phyloP scores from a whole-genome alignment of 2,329 filamentous ascomycete genomes.

The Colletotrichum tofieldiae region DNA sequence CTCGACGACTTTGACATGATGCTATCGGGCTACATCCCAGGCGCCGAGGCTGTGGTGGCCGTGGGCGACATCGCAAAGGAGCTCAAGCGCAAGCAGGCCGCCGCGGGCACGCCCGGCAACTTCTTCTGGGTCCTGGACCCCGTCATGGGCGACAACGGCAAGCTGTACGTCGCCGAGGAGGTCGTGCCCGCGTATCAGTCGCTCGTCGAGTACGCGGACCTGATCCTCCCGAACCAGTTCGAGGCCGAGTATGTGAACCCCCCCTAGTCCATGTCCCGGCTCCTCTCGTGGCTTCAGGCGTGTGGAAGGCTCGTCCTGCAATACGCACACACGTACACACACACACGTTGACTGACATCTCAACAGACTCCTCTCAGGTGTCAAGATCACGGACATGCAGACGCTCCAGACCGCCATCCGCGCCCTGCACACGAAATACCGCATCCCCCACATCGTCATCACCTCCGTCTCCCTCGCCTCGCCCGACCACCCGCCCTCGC shows the following conservation, averaged over 20 bases:
- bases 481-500: slow-evolving; percentile 63
- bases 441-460: slow-evolving; percentile 90
- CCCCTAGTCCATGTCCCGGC: not conserved
- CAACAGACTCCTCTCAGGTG: slow-evolving; percentile 84
- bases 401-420: slow-evolving; percentile 83
- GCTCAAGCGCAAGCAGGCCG: slow-evolving; percentile 76
- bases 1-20: slow-evolving; percentile 94
- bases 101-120: slow-evolving; percentile 71
- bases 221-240: slow-evolving; percentile 97
- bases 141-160: slow-evolving; percentile 97
- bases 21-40: slow-evolving; percentile 94
- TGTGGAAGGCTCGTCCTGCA: not conserved
- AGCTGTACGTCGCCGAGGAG: slow-evolving; percentile 91
- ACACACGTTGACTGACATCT: not conserved
- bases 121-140: slow-evolving; percentile 99
- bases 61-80: slow-evolving; percentile 89
- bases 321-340: not conserved
- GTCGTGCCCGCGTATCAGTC: slow-evolving; percentile 92
- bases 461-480: slow-evolving; percentile 85
- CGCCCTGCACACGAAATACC: slow-evolving; percentile 81
- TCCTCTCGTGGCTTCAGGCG: not conserved
- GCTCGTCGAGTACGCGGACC: slow-evolving; percentile 84
- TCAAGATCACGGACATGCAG: slow-evolving; percentile 83
- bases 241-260: slow-evolving; percentile 85
- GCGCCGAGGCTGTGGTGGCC: slow-evolving; percentile 85